phyloP scores from a whole-genome alignment of 345 rosid species.

The Litchi chinensis region DNA sequence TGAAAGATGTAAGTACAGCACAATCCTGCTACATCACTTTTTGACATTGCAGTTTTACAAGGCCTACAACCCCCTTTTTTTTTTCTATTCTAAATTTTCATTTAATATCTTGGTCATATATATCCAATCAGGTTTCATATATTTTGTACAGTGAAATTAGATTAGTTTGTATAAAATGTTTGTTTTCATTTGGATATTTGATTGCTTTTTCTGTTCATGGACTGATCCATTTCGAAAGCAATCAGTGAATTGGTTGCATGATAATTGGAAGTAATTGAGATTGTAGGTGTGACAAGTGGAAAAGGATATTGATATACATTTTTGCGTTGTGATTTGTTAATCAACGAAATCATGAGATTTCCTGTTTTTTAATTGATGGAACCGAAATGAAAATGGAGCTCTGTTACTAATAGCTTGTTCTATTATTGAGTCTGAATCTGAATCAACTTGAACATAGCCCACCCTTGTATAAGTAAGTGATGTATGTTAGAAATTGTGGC shows the following conservation, averaged over 20 bases:
- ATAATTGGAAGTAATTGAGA: neutral
- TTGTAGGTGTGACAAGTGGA: neutral
- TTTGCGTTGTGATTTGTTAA: neutral
- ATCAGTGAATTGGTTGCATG: neutral
- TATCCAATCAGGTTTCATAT: neutral
- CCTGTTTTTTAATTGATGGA: neutral
- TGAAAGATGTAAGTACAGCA: conserved; percentile 76
- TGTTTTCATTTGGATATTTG: neutral
- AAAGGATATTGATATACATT: neutral
- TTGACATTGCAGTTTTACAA: neutral
- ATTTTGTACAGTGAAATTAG: neutral
- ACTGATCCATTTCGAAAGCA: neutral
- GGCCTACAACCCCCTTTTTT: neutral
- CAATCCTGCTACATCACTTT: neutral
- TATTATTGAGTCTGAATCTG: too few species aligned
- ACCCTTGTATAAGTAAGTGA: too few species aligned
- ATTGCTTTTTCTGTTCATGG: neutral
- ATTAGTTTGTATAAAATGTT: neutral
- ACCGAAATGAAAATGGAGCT: neutral
- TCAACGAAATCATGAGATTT: neutral
- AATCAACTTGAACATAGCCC: too few species aligned
- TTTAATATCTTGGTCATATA: neutral
- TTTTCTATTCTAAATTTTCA: neutral
- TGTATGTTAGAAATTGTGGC: neutral
- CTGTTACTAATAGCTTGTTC: neutral